phyloP scores from a whole-genome alignment of 306 rosid genomes.

The Trifolium repens region DNA sequence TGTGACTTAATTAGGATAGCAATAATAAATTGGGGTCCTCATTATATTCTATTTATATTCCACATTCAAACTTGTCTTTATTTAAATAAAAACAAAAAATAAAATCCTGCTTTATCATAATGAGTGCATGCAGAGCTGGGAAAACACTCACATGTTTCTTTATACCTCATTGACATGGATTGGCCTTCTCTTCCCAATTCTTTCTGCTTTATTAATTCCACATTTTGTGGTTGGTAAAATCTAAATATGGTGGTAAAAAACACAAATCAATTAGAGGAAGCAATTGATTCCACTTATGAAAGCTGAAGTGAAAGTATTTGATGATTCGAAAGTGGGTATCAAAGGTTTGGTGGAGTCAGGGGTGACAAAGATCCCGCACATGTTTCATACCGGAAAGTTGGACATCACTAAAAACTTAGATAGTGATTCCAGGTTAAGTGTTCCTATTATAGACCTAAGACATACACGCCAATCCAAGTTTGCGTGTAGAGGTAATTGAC shows the following conservation, averaged over 20 bases:
- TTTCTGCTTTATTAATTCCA: not conserved
- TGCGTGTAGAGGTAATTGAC: constrained; percentile 31
- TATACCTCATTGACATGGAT: not conserved
- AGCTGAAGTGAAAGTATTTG: not conserved
- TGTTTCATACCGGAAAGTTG: not conserved
- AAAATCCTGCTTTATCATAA: not conserved
- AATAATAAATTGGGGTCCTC: not conserved
- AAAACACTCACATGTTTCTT: no score
- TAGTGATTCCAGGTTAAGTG: not conserved
- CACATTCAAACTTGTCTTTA: not conserved
- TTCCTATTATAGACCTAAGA: not conserved
- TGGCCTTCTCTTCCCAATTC: not conserved
- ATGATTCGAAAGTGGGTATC: not conserved
- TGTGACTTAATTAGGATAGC: not conserved
- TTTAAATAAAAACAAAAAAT: not conserved
- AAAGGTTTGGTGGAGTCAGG: not conserved
- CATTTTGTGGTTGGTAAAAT: no score
- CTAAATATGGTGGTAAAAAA: not conserved
- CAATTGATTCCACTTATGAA: not conserved
- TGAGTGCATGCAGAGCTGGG: no score
- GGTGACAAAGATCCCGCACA: not conserved
- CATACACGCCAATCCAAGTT: not conserved
- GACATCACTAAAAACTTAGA: not conserved
- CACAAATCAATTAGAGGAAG: not conserved
- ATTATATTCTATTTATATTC: not conserved